Evolutionary conservation across 345 rosid species (phyloP).

Genomic region (Nephelium lappaceum): DNA sequence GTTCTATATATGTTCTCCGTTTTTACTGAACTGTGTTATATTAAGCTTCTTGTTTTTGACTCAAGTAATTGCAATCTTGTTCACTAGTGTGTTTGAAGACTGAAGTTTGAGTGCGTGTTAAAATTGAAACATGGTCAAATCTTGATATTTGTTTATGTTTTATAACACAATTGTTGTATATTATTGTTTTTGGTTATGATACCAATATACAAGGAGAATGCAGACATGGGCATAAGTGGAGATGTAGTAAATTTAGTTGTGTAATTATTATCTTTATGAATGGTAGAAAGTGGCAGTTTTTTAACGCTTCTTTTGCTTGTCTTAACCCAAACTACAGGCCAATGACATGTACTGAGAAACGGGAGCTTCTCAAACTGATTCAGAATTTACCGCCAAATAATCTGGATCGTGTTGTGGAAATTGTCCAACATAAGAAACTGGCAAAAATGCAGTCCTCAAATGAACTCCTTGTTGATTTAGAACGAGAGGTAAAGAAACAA

Average conservation of each 20-base stretch:
- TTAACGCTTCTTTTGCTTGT: conserved; percentile 1
- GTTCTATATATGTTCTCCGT: background rate
- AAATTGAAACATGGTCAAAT: background rate
- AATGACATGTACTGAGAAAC: conserved; percentile 56
- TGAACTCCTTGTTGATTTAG: conserved; percentile 47
- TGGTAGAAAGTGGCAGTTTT: background rate
- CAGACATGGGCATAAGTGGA: background rate
- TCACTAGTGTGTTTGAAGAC: background rate
- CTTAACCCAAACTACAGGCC: conserved; percentile 39
- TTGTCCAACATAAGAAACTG: conserved; percentile 32
- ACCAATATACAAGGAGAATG: background rate
- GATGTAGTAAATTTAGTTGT: no score
- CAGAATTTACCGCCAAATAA: conserved; percentile 49
- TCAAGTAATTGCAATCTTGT: background rate
- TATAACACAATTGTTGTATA: background rate
- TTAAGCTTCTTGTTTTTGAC: background rate
- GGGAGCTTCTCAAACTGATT: conserved; percentile 45
- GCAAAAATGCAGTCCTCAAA: conserved; percentile 14
- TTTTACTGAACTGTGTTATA: background rate
- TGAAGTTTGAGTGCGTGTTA: background rate
- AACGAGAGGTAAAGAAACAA: conserved; percentile 40
- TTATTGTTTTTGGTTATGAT: no score
- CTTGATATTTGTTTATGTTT: background rate
- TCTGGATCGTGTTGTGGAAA: conserved; percentile 49
- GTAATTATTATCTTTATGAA: background rate